A percentile compares a stretch with the other conserved stretches of the same genome.
Conservation (phyloP, 768 basidiomycete genomes). For the Amylocystis lapponica region DNA sequence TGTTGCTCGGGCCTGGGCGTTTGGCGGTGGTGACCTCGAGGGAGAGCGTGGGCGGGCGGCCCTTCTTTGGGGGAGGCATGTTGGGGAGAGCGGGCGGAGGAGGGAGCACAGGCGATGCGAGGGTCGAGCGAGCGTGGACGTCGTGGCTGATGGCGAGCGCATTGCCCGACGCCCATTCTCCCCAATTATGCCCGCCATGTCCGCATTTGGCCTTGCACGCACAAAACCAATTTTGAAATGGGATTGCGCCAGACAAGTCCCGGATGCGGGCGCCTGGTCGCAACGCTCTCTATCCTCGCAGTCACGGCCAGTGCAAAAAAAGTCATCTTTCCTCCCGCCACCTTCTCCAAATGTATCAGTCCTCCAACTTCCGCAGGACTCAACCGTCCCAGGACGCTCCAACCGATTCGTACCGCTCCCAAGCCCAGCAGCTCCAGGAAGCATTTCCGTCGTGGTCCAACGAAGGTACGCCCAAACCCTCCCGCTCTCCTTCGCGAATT, state of each 20-base stretch:
- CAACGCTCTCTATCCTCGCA: conserved; percentile 13
- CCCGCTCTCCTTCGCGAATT: conserved; percentile 13
- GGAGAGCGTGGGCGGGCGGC: conserved; percentile 48
- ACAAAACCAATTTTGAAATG: no score
- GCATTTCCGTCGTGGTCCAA: conserved; percentile 63
- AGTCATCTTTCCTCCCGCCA: conserved; percentile 16
- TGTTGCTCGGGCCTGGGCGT: conserved; percentile 19
- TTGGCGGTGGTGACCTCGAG: conserved; percentile 23
- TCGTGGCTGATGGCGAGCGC: no score
- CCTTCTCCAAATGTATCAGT: conserved; percentile 24
- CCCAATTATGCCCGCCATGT: no score
- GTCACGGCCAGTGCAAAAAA: conserved; percentile 16
- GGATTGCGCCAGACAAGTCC: no score
- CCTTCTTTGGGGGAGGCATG: conserved; percentile 31
- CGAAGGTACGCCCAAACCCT: conserved; percentile 45
- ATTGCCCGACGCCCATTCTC: no score
- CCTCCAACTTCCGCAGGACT: conserved; percentile 24
- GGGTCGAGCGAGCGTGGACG: not conserved
- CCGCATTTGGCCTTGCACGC: no score
- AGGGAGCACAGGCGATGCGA: no score
- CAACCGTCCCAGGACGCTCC: conserved; percentile 18
- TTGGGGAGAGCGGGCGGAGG: not conserved
- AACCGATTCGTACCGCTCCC: conserved; percentile 39
- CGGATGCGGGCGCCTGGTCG: not conserved
- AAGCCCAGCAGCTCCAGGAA: conserved; percentile 64